phyloP scores from a whole-genome alignment of 2,329 filamentous ascomycete species.

The Epichloe scottii region DNA sequence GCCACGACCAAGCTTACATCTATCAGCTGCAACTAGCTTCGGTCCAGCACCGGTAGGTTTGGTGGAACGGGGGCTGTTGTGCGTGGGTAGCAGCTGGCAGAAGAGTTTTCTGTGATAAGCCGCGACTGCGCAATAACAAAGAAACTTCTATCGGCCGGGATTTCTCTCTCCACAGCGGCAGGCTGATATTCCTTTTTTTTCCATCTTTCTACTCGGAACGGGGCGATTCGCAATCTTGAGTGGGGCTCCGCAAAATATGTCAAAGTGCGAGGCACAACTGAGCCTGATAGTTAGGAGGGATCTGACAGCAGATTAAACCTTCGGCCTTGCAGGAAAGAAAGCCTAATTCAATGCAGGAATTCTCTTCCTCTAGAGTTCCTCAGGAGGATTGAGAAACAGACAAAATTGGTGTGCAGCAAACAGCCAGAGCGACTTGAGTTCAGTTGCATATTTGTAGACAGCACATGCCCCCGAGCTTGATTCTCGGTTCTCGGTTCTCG shows the following conservation, averaged over 20 bases:
- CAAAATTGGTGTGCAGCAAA: background rate
- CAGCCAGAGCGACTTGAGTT: background rate
- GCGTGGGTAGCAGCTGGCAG: too few relatives aligned
- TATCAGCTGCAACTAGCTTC: too few relatives aligned
- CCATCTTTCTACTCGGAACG: background rate
- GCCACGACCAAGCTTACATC: too few relatives aligned
- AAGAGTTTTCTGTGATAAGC: background rate
- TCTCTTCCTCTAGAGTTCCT: too few relatives aligned
- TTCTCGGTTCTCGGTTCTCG: background rate
- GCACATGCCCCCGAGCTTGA: background rate
- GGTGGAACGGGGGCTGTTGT: too few relatives aligned
- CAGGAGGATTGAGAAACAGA: too few relatives aligned
- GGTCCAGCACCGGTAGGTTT: too few relatives aligned
- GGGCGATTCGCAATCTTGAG: background rate
- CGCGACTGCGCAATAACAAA: background rate
- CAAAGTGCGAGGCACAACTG: background rate
- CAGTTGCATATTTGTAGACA: background rate
- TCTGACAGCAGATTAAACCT: background rate
- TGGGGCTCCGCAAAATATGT: background rate
- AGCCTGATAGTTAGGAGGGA: background rate
- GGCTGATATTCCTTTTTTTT: background rate
- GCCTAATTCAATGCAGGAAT: too few relatives aligned
- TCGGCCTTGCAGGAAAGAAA: background rate
- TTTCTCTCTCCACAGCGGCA: background rate
- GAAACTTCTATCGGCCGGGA: background rate